Percentiles rank a stretch among this genome's conserved stretches.
phyloP scores from a whole-genome alignment of 441 rosid species.

The Flueggea neowawraea region DNA sequence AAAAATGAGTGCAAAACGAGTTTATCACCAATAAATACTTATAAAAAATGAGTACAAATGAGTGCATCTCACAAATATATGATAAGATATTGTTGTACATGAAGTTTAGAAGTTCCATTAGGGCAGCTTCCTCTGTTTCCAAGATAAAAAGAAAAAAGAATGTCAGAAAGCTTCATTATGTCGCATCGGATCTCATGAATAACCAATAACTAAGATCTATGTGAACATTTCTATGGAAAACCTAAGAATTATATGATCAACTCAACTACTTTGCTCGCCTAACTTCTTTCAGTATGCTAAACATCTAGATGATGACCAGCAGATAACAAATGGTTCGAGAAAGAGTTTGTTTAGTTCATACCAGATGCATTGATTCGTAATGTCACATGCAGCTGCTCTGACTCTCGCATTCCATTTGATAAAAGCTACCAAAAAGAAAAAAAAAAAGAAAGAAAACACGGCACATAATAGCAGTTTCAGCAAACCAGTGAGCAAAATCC shows the following conservation, averaged over 20 bases:
- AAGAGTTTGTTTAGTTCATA: conserved; percentile 18
- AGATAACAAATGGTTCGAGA: background rate
- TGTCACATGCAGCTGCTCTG: conserved; percentile 76
- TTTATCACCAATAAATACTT: no score
- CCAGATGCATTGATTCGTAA: conserved; percentile 68
- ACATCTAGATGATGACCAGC: no score
- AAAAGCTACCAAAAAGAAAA: conserved; percentile 44
- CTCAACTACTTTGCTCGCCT: no score
- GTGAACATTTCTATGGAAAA: no score
- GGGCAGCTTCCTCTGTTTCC: conserved; percentile 76
- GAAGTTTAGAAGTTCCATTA: conserved; percentile 81
- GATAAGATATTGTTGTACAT: conserved; percentile 70
- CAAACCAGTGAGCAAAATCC: background rate
- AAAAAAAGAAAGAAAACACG: conserved; percentile 1
- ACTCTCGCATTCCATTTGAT: conserved; percentile 89
- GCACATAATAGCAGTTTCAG: background rate
- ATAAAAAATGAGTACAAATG: no score
- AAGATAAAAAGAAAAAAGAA: background rate
- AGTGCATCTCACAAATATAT: no score
- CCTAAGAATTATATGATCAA: no score
- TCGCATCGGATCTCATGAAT: background rate
- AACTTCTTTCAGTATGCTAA: no score
- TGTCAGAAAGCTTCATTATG: conserved; percentile 6
- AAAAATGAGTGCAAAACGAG: no score
- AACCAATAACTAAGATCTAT: background rate